Evolutionary conservation across 2,329 filamentous ascomycete species (phyloP).

Genomic region (Xylaria sp.): DNA sequence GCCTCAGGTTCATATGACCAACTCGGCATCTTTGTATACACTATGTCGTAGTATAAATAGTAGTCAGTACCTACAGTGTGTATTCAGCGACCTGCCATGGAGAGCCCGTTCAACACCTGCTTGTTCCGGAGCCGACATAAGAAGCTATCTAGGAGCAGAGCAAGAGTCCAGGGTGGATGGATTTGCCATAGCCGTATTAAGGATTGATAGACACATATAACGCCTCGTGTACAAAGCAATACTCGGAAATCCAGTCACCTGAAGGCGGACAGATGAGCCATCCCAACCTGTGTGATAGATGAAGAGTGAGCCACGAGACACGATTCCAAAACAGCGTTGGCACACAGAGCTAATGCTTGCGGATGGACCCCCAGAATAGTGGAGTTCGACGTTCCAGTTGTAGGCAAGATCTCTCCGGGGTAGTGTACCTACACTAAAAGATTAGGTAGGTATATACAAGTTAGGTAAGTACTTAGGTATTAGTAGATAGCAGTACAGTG

Average conservation of each 20-base stretch:
- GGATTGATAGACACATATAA: constrained; percentile 4
- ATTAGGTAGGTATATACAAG: background rate
- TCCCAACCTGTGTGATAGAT: background rate
- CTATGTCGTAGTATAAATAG: background rate
- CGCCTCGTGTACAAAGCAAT: constrained; percentile 6
- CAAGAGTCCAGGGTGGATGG: too few species aligned
- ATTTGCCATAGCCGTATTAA: background rate
- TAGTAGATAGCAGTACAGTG: too few species aligned
- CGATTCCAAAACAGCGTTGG: constrained; percentile 12
- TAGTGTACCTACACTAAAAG: background rate
- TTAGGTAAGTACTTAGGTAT: too few species aligned
- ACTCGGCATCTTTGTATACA: background rate
- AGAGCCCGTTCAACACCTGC: background rate
- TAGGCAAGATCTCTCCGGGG: constrained; percentile 14
- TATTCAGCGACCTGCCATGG: background rate
- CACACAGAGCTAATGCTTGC: constrained; percentile 14
- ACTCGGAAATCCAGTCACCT: constrained; percentile 11
- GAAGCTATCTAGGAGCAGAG: too few species aligned
- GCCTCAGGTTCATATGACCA: background rate
- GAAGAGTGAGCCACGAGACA: constrained; percentile 12
- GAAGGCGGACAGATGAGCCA: background rate
- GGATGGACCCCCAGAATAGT: constrained; percentile 18
- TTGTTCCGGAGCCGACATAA: background rate
- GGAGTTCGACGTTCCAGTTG: constrained; percentile 5
- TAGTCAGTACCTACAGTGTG: too few species aligned